Conservation (phyloP, 495 filamentous ascomycete species). For the Echria macrotheca region DNA sequence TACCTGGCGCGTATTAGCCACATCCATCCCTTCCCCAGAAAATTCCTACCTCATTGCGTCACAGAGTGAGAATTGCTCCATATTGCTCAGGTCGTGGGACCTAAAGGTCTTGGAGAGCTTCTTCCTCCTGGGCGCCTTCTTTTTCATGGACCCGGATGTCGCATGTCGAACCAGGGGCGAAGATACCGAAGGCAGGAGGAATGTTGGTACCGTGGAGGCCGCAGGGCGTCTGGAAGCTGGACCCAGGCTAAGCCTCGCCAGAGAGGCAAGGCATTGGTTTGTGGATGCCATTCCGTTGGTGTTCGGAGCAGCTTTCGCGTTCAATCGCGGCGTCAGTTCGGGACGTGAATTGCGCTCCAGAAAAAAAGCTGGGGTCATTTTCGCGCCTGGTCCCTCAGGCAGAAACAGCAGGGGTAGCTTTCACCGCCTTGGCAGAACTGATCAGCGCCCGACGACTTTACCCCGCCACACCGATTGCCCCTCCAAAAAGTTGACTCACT, state of each 20-base stretch:
- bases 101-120: conserved; percentile 59
- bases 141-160: conserved; percentile 32
- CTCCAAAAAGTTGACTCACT: conserved; percentile 31
- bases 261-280: conserved; percentile 52
- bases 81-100: conserved; percentile 55
- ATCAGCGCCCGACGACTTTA: neutral
- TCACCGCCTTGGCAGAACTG: conserved; percentile 3
- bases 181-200: conserved; percentile 34
- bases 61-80: conserved; percentile 68
- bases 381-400: conserved; percentile 4
- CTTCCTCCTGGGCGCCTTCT: conserved; percentile 46
- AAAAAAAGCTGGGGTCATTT: conserved; percentile 26
- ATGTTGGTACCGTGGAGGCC: conserved; percentile 35
- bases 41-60: conserved; percentile 81
- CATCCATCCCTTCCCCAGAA: neutral
- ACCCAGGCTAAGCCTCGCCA: conserved; percentile 52
- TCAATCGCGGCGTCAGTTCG: conserved; percentile 2
- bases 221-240: conserved; percentile 27
- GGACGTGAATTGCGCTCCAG: neutral
- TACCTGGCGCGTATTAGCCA: conserved; percentile 50
- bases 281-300: conserved; percentile 44
- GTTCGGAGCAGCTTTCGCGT: too few relatives aligned
- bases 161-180: conserved; percentile 34
- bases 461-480: conserved; percentile 23
- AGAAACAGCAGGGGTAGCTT: conserved; percentile 14